phyloP scores from a whole-genome alignment of 192 early-diverging fungal genomes.

The Piromyces sp. region DNA sequence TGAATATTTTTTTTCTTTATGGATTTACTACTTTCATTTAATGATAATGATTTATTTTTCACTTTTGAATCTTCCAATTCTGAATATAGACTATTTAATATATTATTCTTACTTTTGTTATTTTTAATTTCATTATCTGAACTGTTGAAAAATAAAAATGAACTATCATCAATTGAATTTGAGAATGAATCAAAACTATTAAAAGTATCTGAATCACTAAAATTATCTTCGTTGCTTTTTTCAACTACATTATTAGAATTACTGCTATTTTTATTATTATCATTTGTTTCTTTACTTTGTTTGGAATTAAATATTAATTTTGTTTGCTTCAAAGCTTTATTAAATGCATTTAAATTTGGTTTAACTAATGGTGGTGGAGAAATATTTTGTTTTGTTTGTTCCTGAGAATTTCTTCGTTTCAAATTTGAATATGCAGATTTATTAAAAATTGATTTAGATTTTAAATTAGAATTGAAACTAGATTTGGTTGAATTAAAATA shows the following conservation, averaged over 20 bases:
- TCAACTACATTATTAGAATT: background rate
- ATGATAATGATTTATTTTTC: background rate
- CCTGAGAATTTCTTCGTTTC: background rate
- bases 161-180: background rate
- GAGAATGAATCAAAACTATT: background rate
- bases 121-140: background rate
- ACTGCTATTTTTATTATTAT: no score
- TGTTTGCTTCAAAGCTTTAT: background rate
- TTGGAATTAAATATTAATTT: background rate
- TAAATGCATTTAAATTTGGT: background rate
- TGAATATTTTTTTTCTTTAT: background rate
- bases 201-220: background rate
- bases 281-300: background rate
- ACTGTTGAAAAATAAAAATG: background rate
- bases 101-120: background rate
- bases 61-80: background rate
- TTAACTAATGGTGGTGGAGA: background rate
- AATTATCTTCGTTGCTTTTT: background rate
- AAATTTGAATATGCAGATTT: no score
- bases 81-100: background rate
- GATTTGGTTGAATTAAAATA: background rate
- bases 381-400: background rate
- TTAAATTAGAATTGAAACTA: no score
- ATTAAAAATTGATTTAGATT: no score
- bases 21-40: background rate